Base-by-base conservation (phyloP, 2,329 filamentous ascomycete genomes). In the Ophiostoma himal-ulmi region DNA sequence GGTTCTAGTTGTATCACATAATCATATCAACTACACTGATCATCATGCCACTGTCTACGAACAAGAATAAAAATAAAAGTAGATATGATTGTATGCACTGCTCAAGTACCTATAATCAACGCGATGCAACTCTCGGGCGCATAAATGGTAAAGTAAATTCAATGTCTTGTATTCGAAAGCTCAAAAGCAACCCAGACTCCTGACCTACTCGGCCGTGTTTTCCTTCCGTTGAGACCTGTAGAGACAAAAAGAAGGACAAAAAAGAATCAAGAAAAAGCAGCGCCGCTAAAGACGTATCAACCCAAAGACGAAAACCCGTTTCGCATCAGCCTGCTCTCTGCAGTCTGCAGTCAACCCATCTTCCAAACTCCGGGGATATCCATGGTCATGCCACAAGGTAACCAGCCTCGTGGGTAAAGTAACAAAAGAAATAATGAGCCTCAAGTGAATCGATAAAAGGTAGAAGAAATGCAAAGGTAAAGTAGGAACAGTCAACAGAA, bases 381-480 rank as follows among this genome's bases (percentile, higher is more conserved):
- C 57, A 13, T 26, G 5, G 60, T 37, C 60, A n/a, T 64, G 60
- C 60, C 60, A n/a, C 60, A 11, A 36, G 34, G 20, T 57, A 20
- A 37, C 60, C 60, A 64, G 60, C 60, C 60, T 64, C 60, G 60
- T n/a, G 34, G 60, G 36, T 66, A 10, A 41, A n/a, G 26, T 6
- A 10, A 66, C 36, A 66, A 66, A 66, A 13, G 20, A 66, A 22
- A 66, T 44, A 13, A 20, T 22, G 34, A 36, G 26, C 17, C 37
- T 17, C 13, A 34, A 62, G 11, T 13, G 14, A n/a, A 37, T 22
- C 20, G 34, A 39, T 26, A 1, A 37, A n/a, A 37, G 5, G 11
- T 22, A 17, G 34, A 65, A 65, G 1, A 39, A 14, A 8, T 22
- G 57, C 4, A 26, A 41, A 22, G 22, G 26, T 22, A 13, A 57